Conservation (phyloP, 768 basidiomycete genomes). For the Guyanaporus albipodus region DNA sequence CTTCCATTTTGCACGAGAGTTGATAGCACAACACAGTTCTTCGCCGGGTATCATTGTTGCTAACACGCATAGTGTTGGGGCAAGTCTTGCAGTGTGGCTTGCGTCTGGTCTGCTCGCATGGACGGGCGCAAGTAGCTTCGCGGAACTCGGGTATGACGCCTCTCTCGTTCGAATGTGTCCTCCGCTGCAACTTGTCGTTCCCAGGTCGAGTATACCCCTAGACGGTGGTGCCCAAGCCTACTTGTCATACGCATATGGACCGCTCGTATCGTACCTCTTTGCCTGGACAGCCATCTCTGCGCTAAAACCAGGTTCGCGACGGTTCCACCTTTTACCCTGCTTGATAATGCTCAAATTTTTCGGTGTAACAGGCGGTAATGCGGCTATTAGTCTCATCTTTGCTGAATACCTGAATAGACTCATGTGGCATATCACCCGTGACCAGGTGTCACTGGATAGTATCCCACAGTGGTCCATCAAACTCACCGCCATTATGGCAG, state of each 20-base stretch:
- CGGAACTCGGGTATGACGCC: constrained; percentile 74
- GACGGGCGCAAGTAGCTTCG: constrained; percentile 95
- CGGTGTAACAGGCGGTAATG: constrained; percentile 52
- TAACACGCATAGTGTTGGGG: constrained; percentile 85
- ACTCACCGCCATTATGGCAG: constrained; percentile 71
- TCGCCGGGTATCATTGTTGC: constrained; percentile 91
- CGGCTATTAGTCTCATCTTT: constrained; percentile 87
- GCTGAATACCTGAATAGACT: constrained; percentile 91
- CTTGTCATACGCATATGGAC: constrained; percentile 84
- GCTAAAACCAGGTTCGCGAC: constrained; percentile 69
- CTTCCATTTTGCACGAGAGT: background rate
- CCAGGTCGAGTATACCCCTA: constrained; percentile 32
- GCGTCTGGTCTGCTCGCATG: constrained; percentile 81
- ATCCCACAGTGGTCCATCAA: constrained; percentile 93
- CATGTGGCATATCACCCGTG: constrained; percentile 70
- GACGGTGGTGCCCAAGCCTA: constrained; percentile 71
- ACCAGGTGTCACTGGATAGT: constrained; percentile 67
- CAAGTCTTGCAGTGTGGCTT: constrained; percentile 84
- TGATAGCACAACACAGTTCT: constrained; percentile 47
- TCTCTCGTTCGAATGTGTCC: background rate
- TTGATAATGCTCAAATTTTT: constrained; percentile 4
- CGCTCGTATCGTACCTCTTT: constrained; percentile 84
- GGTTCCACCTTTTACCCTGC: background rate
- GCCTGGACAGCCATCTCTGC: constrained; percentile 93
- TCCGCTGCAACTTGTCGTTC: background rate